Evolutionary conservation across 148 eudicot species (phyloP).

Genomic region (Arbutus unedo): DNA sequence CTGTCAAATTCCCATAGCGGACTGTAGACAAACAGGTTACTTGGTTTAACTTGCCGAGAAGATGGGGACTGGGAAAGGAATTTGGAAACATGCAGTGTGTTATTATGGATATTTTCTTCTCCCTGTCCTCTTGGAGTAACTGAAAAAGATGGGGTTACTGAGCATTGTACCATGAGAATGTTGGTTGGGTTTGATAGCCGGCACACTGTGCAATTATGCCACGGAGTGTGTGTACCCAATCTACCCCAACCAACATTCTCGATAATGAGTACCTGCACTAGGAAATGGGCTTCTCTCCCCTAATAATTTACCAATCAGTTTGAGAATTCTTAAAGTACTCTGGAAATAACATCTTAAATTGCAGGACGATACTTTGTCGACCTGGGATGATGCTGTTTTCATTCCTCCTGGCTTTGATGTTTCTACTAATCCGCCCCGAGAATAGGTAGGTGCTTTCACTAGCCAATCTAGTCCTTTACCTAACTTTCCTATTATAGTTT

Average conservation of each 20-base stretch:
- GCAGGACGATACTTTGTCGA: slow-evolving; percentile 54
- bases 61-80: not conserved
- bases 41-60: not conserved
- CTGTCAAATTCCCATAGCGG: not conserved
- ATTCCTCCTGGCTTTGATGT: slow-evolving; percentile 96
- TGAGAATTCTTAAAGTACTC: not conserved
- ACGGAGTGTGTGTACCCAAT: not conserved
- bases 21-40: not conserved
- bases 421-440: slow-evolving; percentile 40
- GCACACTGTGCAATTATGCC: not conserved
- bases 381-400: slow-evolving; percentile 88
- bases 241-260: not conserved
- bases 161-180: not conserved
- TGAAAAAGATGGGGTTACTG: not conserved
- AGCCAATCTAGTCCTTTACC: not conserved
- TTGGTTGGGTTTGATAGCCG: not conserved
- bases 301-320: not conserved
- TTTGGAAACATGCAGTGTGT: not conserved
- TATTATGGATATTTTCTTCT: not conserved
- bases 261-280: not conserved
- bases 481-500: not conserved
- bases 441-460: not conserved
- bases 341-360: not conserved
- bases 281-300: not conserved
- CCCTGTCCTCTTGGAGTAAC: not conserved